A percentile compares a stretch with the other conserved stretches of the same genome.
Evolutionary conservation across 345 rosid genomes (phyloP).

Genomic region (Euphorbia tirucalli): DNA sequence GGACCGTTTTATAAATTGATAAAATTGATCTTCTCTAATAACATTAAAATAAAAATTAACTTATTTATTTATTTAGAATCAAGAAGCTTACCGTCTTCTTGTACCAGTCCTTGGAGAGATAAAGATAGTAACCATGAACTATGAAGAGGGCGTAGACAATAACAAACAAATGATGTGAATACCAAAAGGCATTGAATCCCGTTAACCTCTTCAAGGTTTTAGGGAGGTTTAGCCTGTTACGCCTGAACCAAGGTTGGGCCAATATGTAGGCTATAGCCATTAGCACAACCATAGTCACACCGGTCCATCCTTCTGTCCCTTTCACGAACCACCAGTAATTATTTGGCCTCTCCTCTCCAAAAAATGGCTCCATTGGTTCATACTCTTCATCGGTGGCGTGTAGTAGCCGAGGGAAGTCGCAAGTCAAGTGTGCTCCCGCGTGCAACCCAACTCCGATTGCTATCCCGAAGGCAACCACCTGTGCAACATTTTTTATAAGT

Average conservation of each 20-base stretch:
- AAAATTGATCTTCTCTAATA: too few relatives aligned
- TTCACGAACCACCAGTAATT: constrained; percentile 79
- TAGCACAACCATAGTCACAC: constrained; percentile 67
- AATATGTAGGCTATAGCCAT: constrained; percentile 58
- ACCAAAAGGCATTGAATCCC: too few relatives aligned
- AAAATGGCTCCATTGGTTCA: constrained; percentile 58
- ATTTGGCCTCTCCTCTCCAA: constrained; percentile 52
- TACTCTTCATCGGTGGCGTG: constrained; percentile 59
- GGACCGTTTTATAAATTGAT: too few relatives aligned
- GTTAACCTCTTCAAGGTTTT: too few relatives aligned
- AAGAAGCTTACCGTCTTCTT: too few relatives aligned
- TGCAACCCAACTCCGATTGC: constrained; percentile 64
- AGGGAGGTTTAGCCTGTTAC: constrained; percentile 57
- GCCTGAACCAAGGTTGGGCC: too few relatives aligned
- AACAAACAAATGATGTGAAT: too few relatives aligned
- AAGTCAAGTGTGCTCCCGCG: constrained; percentile 57
- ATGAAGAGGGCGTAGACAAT: too few relatives aligned
- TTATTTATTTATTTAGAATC: too few relatives aligned
- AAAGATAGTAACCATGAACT: too few relatives aligned
- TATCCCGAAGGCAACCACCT: constrained; percentile 66
- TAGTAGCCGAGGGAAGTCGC: constrained; percentile 73
- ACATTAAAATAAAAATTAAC: too few relatives aligned
- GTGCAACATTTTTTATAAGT: background rate
- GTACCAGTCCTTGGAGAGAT: too few relatives aligned
- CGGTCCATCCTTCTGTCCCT: constrained; percentile 72